phyloP scores from a whole-genome alignment of 202 grass and related monocot species.

The Musa balbisiana region DNA sequence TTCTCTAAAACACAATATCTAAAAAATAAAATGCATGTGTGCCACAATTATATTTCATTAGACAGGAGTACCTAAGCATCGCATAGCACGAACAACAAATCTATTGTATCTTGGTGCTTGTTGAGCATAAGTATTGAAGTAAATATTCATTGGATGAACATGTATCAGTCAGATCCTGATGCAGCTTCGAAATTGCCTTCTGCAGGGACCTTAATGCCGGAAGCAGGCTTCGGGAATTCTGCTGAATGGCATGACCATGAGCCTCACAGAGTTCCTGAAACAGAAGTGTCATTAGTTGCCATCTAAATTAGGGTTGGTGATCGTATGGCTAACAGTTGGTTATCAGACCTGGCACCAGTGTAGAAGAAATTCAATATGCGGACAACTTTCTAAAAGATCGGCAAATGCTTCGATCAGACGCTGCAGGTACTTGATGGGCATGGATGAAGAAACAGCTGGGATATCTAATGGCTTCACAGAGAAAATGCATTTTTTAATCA shows the following conservation, averaged over 20 bases:
- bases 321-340: not conserved
- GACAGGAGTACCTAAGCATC: not conserved
- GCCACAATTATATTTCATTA: not conserved
- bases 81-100: not conserved
- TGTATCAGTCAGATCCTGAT: conserved; percentile 81
- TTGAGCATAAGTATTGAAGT: conserved; percentile 62
- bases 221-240: conserved; percentile 78
- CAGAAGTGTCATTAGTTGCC: conserved; percentile 11
- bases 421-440: conserved; percentile 71
- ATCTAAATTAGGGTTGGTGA: not conserved
- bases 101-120: conserved; percentile 43
- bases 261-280: conserved; percentile 74
- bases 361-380: conserved; percentile 88
- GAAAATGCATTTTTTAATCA: conserved; percentile 95
- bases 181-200: conserved; percentile 77
- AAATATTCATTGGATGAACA: conserved; percentile 94
- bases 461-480: conserved; percentile 58
- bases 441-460: conserved; percentile 43
- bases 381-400: conserved; percentile 70
- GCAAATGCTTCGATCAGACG: conserved; percentile 81
- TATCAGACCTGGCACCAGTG: conserved; percentile 64
- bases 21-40: not conserved
- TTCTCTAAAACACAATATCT: not conserved
- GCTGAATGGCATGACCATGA: conserved; percentile 79
- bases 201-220: conserved; percentile 76